Base-by-base conservation (phyloP, 2,329 filamentous ascomycete genomes). In the Fusarium kyushuense region DNA sequence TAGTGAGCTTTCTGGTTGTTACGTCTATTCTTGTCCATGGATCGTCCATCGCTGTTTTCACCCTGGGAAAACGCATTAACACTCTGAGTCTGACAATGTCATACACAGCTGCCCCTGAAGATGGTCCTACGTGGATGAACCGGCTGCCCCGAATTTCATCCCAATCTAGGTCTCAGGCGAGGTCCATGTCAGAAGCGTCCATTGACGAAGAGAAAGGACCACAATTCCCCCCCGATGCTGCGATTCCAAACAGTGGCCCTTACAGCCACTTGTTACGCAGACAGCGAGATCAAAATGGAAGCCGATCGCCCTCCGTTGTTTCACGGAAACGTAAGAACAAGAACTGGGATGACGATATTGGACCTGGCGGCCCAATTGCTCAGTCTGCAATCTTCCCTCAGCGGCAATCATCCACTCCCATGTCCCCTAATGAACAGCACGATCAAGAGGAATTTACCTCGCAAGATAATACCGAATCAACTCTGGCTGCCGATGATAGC, bases 21-120 rank as follows among this genome's bases (percentile, higher is more conserved):
- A 87, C 92, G 5, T 99, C 96, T 14, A 99, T 99, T 73, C 81
- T 98, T 36, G 93, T 99, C 2, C 96, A 99, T 75, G 96, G 96
- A 23, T 98, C 96, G n/a, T 98, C 96, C 0, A 92, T 99, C 72
- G 96, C 96, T 7, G 96, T 99, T 11, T 99, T 99, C 74, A 98
- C 96, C 0, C 87, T 99, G 2, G 96, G 96, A 73, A 99, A 98
- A 80, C 94, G 92, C 64, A 99, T 99, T 86, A 98, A 98, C 81
- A 98, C 96, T 0, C 82, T 99, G 70, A 94, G 93, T 1, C 85
- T 99, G 63, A 97, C 96, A 56, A 92, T 99, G 87, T 97, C 96
- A 0, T 99, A 98, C 81, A 99, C 96, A 1, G 89, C 91, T 64
- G 94, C 90, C 19, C 92, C 92, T 51, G 95, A 97, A 57, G 93